Percentiles rank a stretch among this genome's conserved stretches.
phyloP scores from a whole-genome alignment of 768 basidiomycete genomes.

The Leccinum variicolor region DNA sequence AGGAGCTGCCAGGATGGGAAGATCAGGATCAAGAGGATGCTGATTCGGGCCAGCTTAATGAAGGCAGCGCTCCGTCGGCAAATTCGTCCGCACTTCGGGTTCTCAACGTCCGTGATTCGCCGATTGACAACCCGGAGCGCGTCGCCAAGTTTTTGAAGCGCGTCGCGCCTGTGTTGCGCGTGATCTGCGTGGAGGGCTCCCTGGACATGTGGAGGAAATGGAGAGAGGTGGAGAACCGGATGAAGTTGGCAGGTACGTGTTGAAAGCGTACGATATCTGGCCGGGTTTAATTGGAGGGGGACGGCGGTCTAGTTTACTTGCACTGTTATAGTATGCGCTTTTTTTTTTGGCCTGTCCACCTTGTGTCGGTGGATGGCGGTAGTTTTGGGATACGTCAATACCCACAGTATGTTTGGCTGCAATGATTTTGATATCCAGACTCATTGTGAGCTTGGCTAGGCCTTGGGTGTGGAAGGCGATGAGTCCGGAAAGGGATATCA shows the following conservation, averaged over 20 bases:
- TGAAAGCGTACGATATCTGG: background rate
- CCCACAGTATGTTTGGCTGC: background rate
- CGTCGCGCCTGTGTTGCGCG: conserved; percentile 22
- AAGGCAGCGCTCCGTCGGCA: background rate
- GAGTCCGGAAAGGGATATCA: background rate
- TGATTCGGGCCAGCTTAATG: background rate
- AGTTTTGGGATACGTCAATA: background rate
- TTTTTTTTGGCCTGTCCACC: background rate
- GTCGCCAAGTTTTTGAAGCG: conserved; percentile 26
- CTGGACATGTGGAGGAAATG: conserved; percentile 29
- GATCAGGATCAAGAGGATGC: background rate
- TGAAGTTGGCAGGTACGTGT: conserved; percentile 9
- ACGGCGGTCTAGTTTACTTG: background rate
- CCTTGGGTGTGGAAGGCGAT: background rate
- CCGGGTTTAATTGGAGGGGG: too few relatives aligned
- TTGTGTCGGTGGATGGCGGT: background rate
- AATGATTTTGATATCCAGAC: background rate
- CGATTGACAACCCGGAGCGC: conserved; percentile 20
- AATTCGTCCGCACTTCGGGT: conserved; percentile 13
- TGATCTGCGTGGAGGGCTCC: conserved; percentile 24
- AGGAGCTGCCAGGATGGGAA: background rate
- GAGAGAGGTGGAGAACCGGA: conserved; percentile 25
- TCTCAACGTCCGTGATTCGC: conserved; percentile 29
- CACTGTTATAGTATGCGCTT: background rate
- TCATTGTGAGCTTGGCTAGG: background rate